phyloP scores from a whole-genome alignment of 352 stramenopile species.

The Globisporangium nodosum region DNA sequence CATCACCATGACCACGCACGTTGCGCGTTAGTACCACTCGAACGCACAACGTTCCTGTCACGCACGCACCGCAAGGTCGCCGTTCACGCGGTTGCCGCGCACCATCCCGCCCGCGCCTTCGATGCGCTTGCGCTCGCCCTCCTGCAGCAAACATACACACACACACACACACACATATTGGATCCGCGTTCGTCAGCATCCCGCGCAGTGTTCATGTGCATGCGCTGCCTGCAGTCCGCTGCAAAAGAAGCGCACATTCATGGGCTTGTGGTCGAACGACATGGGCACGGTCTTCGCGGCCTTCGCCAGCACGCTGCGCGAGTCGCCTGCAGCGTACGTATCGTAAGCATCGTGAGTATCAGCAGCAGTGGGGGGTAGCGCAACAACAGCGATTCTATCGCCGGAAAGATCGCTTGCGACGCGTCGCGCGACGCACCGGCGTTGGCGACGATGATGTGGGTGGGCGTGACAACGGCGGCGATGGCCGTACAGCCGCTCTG shows the following conservation, averaged over 20 bases:
- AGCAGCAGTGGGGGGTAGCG: not conserved
- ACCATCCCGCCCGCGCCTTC: constrained; percentile 67
- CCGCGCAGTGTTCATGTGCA: constrained; percentile 8
- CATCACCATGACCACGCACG: not conserved
- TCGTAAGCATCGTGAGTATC: not conserved
- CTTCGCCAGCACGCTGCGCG: constrained; percentile 67
- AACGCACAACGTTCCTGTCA: no score
- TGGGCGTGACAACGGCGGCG: constrained; percentile 53
- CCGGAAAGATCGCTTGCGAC: not conserved
- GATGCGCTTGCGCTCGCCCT: constrained; percentile 61
- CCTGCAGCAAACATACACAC: constrained; percentile 20
- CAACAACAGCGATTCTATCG: not conserved
- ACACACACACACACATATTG: not conserved
- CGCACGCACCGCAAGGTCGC: constrained; percentile 57
- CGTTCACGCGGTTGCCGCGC: constrained; percentile 75
- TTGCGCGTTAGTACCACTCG: not conserved
- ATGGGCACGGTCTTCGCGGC: constrained; percentile 51
- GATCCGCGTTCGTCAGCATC: not conserved
- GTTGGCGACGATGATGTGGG: constrained; percentile 79
- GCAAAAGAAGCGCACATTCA: constrained; percentile 50
- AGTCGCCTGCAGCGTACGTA: constrained; percentile 38
- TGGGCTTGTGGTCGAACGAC: constrained; percentile 90
- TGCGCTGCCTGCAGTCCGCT: constrained; percentile 10
- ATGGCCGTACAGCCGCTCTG: constrained; percentile 79
- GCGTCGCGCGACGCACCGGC: constrained; percentile 21